Percentiles rank a stretch among this genome's conserved stretches.
These are phyloP conservation scores for Favolaschia claudopus DNA, from an alignment of 768 basidiomycete genomes.

Conservation along the genomic window DNA sequence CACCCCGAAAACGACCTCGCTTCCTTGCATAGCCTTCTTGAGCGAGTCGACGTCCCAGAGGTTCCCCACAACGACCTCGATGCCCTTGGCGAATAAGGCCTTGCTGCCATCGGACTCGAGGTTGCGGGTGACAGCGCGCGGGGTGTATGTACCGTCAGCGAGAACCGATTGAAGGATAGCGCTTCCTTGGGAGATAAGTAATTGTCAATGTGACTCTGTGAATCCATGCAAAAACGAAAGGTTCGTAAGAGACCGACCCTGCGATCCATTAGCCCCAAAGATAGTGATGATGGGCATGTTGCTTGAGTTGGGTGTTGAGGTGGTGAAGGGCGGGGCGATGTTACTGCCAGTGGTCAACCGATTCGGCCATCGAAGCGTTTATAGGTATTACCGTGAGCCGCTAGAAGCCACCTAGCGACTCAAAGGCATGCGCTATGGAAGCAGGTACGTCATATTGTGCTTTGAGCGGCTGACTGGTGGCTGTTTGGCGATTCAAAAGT, in stretches of 20 bases:
- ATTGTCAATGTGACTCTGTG: too few relatives aligned
- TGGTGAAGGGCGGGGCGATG: too few relatives aligned
- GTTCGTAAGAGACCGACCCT: neutral
- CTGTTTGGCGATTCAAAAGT: too few relatives aligned
- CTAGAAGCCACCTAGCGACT: too few relatives aligned
- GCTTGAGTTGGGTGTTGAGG: neutral
- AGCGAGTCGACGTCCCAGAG: slow-evolving; percentile 20
- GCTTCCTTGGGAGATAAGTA: neutral
- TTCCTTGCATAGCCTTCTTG: slow-evolving; percentile 21
- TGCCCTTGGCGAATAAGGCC: slow-evolving; percentile 8
- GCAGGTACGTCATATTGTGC: too few relatives aligned
- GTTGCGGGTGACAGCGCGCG: slow-evolving; percentile 27
- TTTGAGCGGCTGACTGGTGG: too few relatives aligned
- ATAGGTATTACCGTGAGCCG: too few relatives aligned
- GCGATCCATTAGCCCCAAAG: slow-evolving; percentile 11
- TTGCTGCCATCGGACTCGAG: slow-evolving; percentile 10
- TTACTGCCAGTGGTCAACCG: neutral
- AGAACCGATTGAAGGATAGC: slow-evolving; percentile 23
- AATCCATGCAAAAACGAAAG: too few relatives aligned
- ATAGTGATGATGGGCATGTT: slow-evolving; percentile 4
- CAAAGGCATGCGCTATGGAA: too few relatives aligned
- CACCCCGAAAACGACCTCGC: slow-evolving; percentile 31
- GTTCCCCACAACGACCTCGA: slow-evolving; percentile 25
- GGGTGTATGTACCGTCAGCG: slow-evolving; percentile 24
- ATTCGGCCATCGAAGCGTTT: neutral